phyloP scores from a whole-genome alignment of 768 basidiomycete species.

The Suillus sp. region DNA sequence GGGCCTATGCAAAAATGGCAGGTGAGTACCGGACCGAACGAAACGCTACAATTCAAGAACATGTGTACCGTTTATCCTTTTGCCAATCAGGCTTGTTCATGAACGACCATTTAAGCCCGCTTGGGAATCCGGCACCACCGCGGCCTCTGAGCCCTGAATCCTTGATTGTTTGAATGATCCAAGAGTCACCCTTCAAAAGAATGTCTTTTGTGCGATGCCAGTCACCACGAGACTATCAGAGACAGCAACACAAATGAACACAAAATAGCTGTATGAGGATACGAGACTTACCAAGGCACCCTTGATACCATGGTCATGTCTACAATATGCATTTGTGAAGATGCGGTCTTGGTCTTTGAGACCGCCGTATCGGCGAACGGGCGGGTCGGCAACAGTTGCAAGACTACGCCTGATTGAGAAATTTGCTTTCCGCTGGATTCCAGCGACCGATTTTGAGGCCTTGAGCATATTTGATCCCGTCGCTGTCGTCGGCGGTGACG shows the following conservation, averaged over 20 bases:
- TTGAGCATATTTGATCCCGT: constrained; percentile 29
- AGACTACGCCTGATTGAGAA: constrained; percentile 35
- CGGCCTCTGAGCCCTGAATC: constrained; percentile 94
- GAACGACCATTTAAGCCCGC: constrained; percentile 95
- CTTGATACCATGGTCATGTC: constrained; percentile 91
- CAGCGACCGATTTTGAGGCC: constrained; percentile 28
- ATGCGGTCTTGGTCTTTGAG: constrained; percentile 94
- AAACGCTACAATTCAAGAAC: not conserved
- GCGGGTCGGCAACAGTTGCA: constrained; percentile 82
- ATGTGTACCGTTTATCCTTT: constrained; percentile 75
- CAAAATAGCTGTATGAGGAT: not conserved
- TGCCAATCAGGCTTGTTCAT: constrained; percentile 99
- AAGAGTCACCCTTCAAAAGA: constrained; percentile 89
- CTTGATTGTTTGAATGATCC: constrained; percentile 97
- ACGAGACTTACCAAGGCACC: constrained; percentile 73
- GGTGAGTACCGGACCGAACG: not conserved
- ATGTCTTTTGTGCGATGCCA: constrained; percentile 99
- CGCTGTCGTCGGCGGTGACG: constrained; percentile 18
- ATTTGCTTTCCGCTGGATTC: constrained; percentile 23
- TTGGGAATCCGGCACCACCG: constrained; percentile 96
- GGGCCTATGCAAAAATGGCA: constrained; percentile 54
- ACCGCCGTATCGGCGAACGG: constrained; percentile 89
- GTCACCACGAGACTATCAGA: constrained; percentile 80
- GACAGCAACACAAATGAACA: constrained; percentile 12
- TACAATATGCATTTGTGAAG: constrained; percentile 88